These are phyloP conservation scores for Spathaspora girioi DNA, from an alignment of 805 yeast species.

Conservation along the genomic window DNA sequence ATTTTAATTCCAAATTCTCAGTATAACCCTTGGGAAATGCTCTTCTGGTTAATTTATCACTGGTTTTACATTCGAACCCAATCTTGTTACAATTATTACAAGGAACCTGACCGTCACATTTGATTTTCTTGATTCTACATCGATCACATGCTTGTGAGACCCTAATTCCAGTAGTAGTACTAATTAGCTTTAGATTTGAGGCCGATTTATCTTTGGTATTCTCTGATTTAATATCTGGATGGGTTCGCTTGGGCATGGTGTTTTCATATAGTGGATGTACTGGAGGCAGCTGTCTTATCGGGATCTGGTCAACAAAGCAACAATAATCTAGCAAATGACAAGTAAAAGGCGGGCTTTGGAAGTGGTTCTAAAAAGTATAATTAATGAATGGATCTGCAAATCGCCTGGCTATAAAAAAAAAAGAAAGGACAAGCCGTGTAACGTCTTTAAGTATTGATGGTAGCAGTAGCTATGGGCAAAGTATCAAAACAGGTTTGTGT, in stretches of 20 bases:
- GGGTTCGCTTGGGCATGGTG: conserved; percentile 1
- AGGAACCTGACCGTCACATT: conserved; percentile 71
- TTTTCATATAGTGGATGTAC: no score
- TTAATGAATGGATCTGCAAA: not conserved
- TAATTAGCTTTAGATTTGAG: conserved; percentile 33
- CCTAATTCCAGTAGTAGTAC: conserved; percentile 40
- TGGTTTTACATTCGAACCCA: conserved; percentile 65
- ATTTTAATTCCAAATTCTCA: conserved; percentile 62
- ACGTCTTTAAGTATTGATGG: not conserved
- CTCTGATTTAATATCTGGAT: not conserved
- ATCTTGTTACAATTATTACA: conserved; percentile 66
- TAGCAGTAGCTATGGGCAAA: not conserved
- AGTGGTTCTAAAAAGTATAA: not conserved
- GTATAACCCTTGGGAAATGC: conserved; percentile 83
- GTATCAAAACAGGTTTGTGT: not conserved
- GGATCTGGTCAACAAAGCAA: no score
- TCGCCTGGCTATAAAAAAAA: not conserved
- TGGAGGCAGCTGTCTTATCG: no score
- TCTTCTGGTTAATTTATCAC: conserved; percentile 70
- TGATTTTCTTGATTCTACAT: conserved; percentile 71
- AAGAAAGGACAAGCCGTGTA: not conserved
- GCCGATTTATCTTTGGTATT: conserved; percentile 12
- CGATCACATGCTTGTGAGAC: conserved; percentile 82
- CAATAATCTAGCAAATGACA: no score
- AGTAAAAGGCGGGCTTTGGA: no score